phyloP scores from a whole-genome alignment of 106 monocot species.

The Dioscorea zingiberensis region DNA sequence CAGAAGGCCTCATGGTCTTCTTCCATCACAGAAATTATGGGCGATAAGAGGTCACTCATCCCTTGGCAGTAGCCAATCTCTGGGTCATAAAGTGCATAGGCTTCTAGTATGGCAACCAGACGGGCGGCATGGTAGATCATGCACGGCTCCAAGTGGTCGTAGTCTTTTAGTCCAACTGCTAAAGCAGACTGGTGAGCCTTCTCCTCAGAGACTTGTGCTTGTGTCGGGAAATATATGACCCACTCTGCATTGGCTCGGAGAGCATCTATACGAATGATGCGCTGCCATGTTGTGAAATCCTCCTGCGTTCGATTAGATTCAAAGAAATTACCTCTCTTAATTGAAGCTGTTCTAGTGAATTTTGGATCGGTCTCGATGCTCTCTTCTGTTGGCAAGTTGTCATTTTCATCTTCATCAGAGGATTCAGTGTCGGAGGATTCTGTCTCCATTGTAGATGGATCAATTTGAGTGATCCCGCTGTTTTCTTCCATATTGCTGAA shows the following conservation, averaged over 20 bases:
- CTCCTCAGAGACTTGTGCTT: conserved; percentile 41
- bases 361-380: conserved; percentile 29
- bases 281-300: conserved; percentile 77
- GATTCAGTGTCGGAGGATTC: conserved; percentile 66
- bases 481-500: conserved; percentile 23
- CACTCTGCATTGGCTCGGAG: conserved; percentile 74
- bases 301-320: conserved; percentile 38
- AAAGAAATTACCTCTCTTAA: conserved; percentile 26
- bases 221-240: conserved; percentile 48
- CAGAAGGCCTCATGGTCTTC: conserved; percentile 80
- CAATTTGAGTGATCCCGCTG: conserved; percentile 7
- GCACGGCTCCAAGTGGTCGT: conserved; percentile 68
- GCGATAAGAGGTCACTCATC: conserved; percentile 90
- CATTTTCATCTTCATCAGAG: conserved; percentile 47
- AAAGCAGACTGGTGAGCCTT: conserved; percentile 32
- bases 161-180: conserved; percentile 59
- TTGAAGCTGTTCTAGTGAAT: conserved; percentile 14
- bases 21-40: conserved; percentile 70
- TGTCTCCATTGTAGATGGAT: conserved; percentile 21
- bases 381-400: conserved; percentile 19
- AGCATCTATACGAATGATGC: conserved; percentile 84
- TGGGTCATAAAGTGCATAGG: conserved; percentile 74
- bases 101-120: conserved; percentile 67
- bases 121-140: conserved; percentile 79
- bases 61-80: conserved; percentile 95